Evolutionary conservation across 148 eudicot species (phyloP).

Genomic region (Rhododendron simsii): DNA sequence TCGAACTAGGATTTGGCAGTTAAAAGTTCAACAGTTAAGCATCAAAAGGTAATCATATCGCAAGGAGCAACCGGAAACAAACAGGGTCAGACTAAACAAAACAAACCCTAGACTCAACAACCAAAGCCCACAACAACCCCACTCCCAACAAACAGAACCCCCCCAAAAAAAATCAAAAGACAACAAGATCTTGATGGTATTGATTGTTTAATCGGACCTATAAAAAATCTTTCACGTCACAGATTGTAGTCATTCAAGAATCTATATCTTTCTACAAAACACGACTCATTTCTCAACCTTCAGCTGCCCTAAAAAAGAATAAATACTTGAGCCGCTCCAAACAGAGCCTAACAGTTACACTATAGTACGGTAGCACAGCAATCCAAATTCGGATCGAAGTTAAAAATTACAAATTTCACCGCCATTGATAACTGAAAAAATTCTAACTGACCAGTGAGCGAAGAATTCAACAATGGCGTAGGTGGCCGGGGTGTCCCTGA

Average conservation of each 20-base stretch:
- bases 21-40: too few species aligned
- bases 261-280: not conserved
- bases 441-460: constrained; percentile 63
- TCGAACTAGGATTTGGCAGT: too few species aligned
- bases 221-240: not conserved
- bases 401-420: not conserved
- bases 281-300: not conserved
- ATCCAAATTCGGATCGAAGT: not conserved
- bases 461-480: constrained; percentile 84
- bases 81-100: too few species aligned
- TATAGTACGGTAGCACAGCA: not conserved
- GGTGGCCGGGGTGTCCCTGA: constrained; percentile 61
- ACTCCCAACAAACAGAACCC: too few species aligned
- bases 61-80: too few species aligned
- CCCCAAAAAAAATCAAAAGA: too few species aligned
- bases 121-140: too few species aligned
- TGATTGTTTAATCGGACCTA: not conserved
- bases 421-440: not conserved
- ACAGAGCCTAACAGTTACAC: not conserved
- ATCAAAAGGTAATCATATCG: too few species aligned
- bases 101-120: too few species aligned
- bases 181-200: not conserved
- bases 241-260: not conserved
- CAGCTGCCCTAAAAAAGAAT: not conserved
- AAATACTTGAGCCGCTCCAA: not conserved